These are phyloP conservation scores for Paramarasmius palmivorus DNA, from an alignment of 1,284 basidiomycete genomes.

Conservation along the genomic window DNA sequence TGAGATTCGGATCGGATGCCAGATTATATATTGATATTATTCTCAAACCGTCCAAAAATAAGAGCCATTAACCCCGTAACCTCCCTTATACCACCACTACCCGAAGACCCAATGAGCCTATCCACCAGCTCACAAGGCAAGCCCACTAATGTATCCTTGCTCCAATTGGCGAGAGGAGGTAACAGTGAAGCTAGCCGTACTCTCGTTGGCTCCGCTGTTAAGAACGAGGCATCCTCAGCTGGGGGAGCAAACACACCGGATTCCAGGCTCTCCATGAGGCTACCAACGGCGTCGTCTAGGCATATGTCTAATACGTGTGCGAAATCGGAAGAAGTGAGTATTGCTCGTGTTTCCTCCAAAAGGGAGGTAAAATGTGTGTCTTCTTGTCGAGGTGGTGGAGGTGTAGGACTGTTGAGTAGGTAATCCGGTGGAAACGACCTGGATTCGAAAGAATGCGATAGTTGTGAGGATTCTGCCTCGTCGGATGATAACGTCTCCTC, in stretches of 20 bases:
- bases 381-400: slow-evolving; percentile 26
- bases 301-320: slow-evolving; percentile 63
- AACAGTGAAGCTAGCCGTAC: slow-evolving; percentile 74
- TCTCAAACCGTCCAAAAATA: slow-evolving; percentile 1
- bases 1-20: too few species aligned
- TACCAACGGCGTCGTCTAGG: slow-evolving; percentile 66
- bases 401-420: background rate
- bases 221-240: slow-evolving; percentile 21
- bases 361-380: slow-evolving; percentile 63
- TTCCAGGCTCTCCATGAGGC: slow-evolving; percentile 28
- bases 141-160: slow-evolving; percentile 66
- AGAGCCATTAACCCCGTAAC: background rate
- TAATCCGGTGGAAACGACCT: background rate
- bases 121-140: slow-evolving; percentile 85
- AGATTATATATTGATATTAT: background rate
- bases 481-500: slow-evolving; percentile 2
- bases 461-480: background rate
- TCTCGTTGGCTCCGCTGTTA: slow-evolving; percentile 29
- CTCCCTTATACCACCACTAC: slow-evolving; percentile 2
- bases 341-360: slow-evolving; percentile 66
- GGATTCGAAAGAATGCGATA: background rate
- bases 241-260: slow-evolving; percentile 23
- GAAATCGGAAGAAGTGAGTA: slow-evolving; percentile 73
- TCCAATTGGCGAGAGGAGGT: slow-evolving; percentile 79
- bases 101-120: slow-evolving; percentile 27